Percentiles rank a stretch among this genome's conserved stretches.
These are phyloP conservation scores for Parachaetomium inaequale DNA, from an alignment of 495 filamentous ascomycete species.

Conservation along the genomic window DNA sequence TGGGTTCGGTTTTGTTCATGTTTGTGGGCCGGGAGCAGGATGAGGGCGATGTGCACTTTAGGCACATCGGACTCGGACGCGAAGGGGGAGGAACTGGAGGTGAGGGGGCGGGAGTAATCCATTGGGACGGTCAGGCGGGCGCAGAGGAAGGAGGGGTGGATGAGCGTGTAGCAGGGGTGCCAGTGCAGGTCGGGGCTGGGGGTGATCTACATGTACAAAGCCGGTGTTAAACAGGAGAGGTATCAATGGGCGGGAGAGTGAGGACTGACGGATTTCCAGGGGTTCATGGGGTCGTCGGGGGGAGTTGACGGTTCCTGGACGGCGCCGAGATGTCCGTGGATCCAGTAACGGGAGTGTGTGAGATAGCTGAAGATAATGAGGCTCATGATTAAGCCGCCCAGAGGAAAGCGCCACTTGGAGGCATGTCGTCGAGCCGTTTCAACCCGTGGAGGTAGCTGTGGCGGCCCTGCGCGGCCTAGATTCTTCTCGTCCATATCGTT, in stretches of 20 bases:
- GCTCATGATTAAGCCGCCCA: background rate
- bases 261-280: constrained; percentile 5
- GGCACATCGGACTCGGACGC: constrained; percentile 2
- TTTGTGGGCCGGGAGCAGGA: constrained; percentile 35
- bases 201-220: constrained; percentile 41
- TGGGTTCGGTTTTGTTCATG: constrained; percentile 12
- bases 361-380: background rate
- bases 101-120: constrained; percentile 46
- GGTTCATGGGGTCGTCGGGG: constrained; percentile 6
- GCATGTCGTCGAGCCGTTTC: background rate
- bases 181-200: constrained; percentile 44
- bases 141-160: constrained; percentile 42
- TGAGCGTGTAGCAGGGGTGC: constrained; percentile 35
- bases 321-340: background rate
- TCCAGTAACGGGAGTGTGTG: background rate
- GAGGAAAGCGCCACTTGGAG: background rate
- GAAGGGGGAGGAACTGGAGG: background rate
- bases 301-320: background rate
- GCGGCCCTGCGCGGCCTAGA: background rate
- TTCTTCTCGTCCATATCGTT: background rate
- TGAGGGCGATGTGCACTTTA: constrained; percentile 50
- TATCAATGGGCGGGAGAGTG: background rate
- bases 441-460: too few species aligned
- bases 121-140: constrained; percentile 57
- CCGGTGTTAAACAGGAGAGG: background rate